Percentiles rank a stretch among this genome's conserved stretches.
Evolutionary conservation across 768 basidiomycete genomes (phyloP).

Genomic region (Auriculariales sp.): DNA sequence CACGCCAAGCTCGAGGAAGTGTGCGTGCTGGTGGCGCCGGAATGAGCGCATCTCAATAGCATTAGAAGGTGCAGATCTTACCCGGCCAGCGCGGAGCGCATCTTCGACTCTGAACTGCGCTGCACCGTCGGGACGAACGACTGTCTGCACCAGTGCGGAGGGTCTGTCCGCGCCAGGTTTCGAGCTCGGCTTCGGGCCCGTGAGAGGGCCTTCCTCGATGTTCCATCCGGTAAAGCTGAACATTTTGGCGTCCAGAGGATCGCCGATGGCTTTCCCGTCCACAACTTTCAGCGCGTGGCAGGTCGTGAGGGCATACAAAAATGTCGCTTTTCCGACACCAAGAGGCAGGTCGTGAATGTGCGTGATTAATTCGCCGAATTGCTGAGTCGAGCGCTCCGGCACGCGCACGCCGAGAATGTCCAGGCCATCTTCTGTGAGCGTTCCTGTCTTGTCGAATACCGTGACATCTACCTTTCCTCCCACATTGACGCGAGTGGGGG

Average conservation of each 20-base stretch:
- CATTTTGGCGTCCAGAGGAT: slow-evolving; percentile 96
- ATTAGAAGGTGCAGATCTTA: neutral
- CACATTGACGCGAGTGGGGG: slow-evolving; percentile 88
- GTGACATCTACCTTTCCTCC: slow-evolving; percentile 93
- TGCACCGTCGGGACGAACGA: slow-evolving; percentile 92
- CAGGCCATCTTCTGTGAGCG: slow-evolving; percentile 92
- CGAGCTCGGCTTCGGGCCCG: slow-evolving; percentile 51
- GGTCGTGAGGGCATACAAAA: slow-evolving; percentile 86
- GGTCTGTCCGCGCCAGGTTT: slow-evolving; percentile 48
- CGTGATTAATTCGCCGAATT: slow-evolving; percentile 82
- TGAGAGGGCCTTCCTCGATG: slow-evolving; percentile 74
- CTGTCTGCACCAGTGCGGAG: slow-evolving; percentile 84
- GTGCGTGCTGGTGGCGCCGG: slow-evolving; percentile 57
- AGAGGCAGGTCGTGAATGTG: slow-evolving; percentile 76
- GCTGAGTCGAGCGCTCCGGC: slow-evolving; percentile 56
- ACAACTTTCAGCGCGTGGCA: slow-evolving; percentile 93
- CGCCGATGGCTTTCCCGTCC: slow-evolving; percentile 77
- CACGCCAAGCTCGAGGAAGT: slow-evolving; percentile 94
- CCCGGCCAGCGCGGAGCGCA: slow-evolving; percentile 59
- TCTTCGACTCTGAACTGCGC: slow-evolving; percentile 84
- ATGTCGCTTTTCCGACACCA: slow-evolving; percentile 59
- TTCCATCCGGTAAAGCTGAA: slow-evolving; percentile 95
- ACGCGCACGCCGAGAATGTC: slow-evolving; percentile 91
- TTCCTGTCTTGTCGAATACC: slow-evolving; percentile 99
- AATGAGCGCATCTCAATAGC: neutral